phyloP scores from a whole-genome alignment of 2,329 filamentous ascomycete genomes.

The Exophiala lecanii-corni region DNA sequence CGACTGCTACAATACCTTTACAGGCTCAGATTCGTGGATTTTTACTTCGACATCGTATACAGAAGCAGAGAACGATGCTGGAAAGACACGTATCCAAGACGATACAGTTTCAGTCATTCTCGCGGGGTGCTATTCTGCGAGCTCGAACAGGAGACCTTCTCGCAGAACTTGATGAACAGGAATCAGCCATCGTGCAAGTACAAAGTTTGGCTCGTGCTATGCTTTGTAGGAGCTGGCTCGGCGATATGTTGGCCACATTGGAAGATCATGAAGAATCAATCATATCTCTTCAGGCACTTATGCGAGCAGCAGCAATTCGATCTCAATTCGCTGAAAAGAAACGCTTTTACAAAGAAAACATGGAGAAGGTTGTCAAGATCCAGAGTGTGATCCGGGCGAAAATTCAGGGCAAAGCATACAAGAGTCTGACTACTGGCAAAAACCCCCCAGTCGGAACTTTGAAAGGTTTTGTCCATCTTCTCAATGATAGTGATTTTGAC shows the following conservation, averaged over 20 bases:
- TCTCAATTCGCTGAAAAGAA: constrained; percentile 76
- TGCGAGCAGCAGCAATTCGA: constrained; percentile 70
- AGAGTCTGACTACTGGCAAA: constrained; percentile 90
- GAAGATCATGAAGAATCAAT: constrained; percentile 79
- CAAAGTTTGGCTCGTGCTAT: constrained; percentile 76
- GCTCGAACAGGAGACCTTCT: constrained; percentile 51
- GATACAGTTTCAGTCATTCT: constrained; percentile 36
- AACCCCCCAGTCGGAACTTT: constrained; percentile 95
- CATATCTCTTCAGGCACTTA: constrained; percentile 67
- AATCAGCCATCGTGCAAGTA: constrained; percentile 61
- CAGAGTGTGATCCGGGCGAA: constrained; percentile 94
- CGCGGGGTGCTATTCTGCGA: constrained; percentile 38
- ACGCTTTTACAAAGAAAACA: constrained; percentile 87
- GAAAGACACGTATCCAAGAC: constrained; percentile 31
- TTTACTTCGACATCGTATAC: constrained; percentile 32
- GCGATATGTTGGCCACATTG: constrained; percentile 67
- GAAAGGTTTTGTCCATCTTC: constrained; percentile 94
- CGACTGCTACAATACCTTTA: constrained; percentile 54
- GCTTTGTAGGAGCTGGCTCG: constrained; percentile 69
- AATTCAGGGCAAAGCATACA: constrained; percentile 96
- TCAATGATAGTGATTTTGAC: constrained; percentile 98
- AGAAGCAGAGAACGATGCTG: constrained; percentile 31
- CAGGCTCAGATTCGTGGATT: constrained; percentile 53
- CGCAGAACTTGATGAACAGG: constrained; percentile 64
- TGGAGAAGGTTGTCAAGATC: constrained; percentile 98